Conservation (phyloP, 768 basidiomycete genomes). For the Thelephora aurantiotincta region DNA sequence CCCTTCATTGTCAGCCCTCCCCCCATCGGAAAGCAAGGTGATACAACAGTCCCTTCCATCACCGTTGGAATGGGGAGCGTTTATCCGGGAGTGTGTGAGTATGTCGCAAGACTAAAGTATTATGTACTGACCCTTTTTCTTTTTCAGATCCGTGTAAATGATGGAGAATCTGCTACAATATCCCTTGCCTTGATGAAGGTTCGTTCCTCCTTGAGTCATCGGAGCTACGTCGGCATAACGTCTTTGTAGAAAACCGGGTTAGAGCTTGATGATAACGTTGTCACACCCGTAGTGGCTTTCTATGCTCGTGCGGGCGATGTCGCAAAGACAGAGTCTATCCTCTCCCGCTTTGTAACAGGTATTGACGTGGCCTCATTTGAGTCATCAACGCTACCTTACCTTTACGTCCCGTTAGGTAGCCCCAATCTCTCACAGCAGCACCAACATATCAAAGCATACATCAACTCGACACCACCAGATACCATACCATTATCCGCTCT, state of each 20-base stretch:
- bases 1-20: background rate
- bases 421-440: slow-evolving; percentile 49
- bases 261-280: slow-evolving; percentile 24
- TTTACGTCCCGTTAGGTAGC: slow-evolving; percentile 8
- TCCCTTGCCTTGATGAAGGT: slow-evolving; percentile 42
- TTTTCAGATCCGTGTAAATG: slow-evolving; percentile 31
- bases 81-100: slow-evolving; percentile 8
- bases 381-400: slow-evolving; percentile 1
- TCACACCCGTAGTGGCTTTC: slow-evolving; percentile 34
- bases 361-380: slow-evolving; percentile 5
- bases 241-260: slow-evolving; percentile 21
- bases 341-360: slow-evolving; percentile 32
- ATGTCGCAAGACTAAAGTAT: slow-evolving; percentile 2
- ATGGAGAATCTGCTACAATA: slow-evolving; percentile 32
- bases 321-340: slow-evolving; percentile 28
- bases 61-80: slow-evolving; percentile 5
- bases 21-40: background rate
- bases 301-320: slow-evolving; percentile 35
- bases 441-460: slow-evolving; percentile 56
- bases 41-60: slow-evolving; percentile 4
- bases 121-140: slow-evolving; percentile 2
- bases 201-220: slow-evolving; percentile 2
- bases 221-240: background rate
- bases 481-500: slow-evolving; percentile 51
- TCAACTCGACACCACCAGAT: slow-evolving; percentile 32